Base-by-base conservation (phyloP, 768 basidiomycete genomes). In the Tylopilus rubrobrunneus region DNA sequence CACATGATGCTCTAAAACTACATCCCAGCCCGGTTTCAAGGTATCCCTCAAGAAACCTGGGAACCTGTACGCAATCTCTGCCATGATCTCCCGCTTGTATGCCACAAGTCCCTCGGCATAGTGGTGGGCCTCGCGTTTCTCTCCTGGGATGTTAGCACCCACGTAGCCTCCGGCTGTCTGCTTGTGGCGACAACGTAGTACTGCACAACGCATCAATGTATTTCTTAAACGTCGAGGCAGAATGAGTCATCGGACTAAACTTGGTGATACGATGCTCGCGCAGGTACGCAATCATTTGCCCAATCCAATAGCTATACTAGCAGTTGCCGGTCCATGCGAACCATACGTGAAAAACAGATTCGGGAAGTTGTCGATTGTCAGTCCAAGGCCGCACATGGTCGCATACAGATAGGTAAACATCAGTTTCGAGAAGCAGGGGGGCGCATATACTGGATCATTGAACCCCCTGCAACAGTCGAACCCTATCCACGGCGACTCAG, bases 381-480 rank as follows among this genome's bases (percentile, higher is more conserved):
- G 19, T 7, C 39, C 39, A 8, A 39, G 39, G 19, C 39, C 1
- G 19, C 19, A 19, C 19, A 19, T 19, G 19, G 19, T 7, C 12
- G 45, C 5, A n/a, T 7, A 19, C n/a, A 7, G 7, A 19, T 39
- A 19, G 19, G 39, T 39, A 14, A 19, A 9, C n/a, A 37, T 37
- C 6, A 17, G 36, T 39, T 19, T 19, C 10, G 39, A 4, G 19
- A 2, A n/a, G n/a, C 8, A 39, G n/a, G 1, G 14, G 1, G 17
- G 36, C 15, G 21, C 8, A 19, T 36, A n/a, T 28, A 48, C 47
- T 48, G 28, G 25, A 1, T 44, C 49, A 0, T 36, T 44, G 49
- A 61, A 53, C 2, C 17, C 44, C 9, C 59, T 56, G 2, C 51
- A 49, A 15, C 7, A 8, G 28, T 61, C 59, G 21, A 61, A 61